Conservation (phyloP, 768 basidiomycete genomes). For the Coprinellus micaceus region DNA sequence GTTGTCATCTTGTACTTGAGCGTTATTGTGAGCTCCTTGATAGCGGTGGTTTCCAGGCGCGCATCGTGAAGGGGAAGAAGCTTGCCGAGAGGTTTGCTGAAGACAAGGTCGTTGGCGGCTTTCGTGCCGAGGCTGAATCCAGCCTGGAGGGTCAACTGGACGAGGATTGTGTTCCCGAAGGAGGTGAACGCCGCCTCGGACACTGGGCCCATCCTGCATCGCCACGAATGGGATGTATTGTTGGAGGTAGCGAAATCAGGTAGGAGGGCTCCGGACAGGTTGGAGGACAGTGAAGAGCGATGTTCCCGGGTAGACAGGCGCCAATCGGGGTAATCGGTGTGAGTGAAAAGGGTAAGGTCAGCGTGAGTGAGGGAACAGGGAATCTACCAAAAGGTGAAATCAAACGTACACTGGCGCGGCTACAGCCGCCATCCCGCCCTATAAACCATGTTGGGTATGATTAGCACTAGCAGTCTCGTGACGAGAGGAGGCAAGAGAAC, state of each 20-base stretch:
- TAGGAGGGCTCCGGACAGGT: not conserved
- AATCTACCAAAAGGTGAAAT: too few relatives aligned
- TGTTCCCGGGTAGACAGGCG: too few relatives aligned
- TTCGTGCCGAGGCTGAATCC: constrained; percentile 51
- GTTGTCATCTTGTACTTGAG: constrained; percentile 56
- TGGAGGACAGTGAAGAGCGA: not conserved
- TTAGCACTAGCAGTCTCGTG: not conserved
- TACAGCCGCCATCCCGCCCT: constrained; percentile 42
- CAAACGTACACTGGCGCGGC: constrained; percentile 41
- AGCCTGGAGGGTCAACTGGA: constrained; percentile 51
- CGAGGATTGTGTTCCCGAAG: constrained; percentile 55
- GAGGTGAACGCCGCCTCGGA: constrained; percentile 48
- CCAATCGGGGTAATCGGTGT: too few relatives aligned
- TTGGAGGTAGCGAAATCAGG: not conserved
- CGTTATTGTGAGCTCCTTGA: constrained; percentile 57
- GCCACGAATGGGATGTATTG: not conserved
- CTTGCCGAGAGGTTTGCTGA: constrained; percentile 45
- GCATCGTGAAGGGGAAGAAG: constrained; percentile 50
- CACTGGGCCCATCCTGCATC: constrained; percentile 48
- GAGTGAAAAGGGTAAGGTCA: too few relatives aligned
- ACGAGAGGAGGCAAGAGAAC: not conserved
- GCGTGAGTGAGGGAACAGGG: not conserved
- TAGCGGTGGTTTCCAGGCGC: constrained; percentile 51
- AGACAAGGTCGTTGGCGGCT: constrained; percentile 49
- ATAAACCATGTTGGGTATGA: constrained; percentile 8